Evolutionary conservation across 306 rosid genomes (phyloP).

Genomic region (Phaseolus lunatus): DNA sequence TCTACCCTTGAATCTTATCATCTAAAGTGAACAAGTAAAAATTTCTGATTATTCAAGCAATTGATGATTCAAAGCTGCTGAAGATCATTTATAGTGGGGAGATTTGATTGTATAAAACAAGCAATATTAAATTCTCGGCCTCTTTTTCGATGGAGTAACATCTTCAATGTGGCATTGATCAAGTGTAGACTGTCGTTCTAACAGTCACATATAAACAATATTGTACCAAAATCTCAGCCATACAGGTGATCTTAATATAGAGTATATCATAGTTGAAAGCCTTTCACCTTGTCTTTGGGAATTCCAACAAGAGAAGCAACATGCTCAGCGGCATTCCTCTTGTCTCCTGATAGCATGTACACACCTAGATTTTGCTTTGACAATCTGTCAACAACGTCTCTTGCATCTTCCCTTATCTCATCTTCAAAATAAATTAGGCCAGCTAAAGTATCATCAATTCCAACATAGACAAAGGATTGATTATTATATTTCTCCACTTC

Average conservation of each 20-base stretch:
- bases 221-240: slow-evolving; percentile 2
- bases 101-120: slow-evolving; percentile 15
- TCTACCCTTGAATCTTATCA: slow-evolving; percentile 9
- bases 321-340: slow-evolving; percentile 78
- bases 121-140: slow-evolving; percentile 7
- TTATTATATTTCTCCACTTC: slow-evolving; percentile 61
- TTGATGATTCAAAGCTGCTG: slow-evolving; percentile 28
- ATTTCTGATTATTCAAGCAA: slow-evolving; percentile 26
- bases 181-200: background rate
- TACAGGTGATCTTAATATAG: slow-evolving; percentile 2
- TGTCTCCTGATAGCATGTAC: slow-evolving; percentile 97
- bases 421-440: slow-evolving; percentile 88
- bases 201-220: background rate
- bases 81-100: slow-evolving; percentile 23
- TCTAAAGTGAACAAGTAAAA: slow-evolving; percentile 19
- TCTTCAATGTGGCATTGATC: slow-evolving; percentile 30
- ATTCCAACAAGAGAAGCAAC: slow-evolving; percentile 93
- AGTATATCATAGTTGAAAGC: slow-evolving; percentile 23
- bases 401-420: slow-evolving; percentile 89
- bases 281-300: slow-evolving; percentile 73
- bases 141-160: slow-evolving; percentile 16
- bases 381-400: slow-evolving; percentile 66
- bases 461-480: slow-evolving; percentile 86
- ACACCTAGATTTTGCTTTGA: slow-evolving; percentile 72
- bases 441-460: slow-evolving; percentile 71